A percentile compares a stretch with the other conserved stretches of the same genome.
Conservation (phyloP, 208 protist species). For the Plasmodiophora brassicae region DNA sequence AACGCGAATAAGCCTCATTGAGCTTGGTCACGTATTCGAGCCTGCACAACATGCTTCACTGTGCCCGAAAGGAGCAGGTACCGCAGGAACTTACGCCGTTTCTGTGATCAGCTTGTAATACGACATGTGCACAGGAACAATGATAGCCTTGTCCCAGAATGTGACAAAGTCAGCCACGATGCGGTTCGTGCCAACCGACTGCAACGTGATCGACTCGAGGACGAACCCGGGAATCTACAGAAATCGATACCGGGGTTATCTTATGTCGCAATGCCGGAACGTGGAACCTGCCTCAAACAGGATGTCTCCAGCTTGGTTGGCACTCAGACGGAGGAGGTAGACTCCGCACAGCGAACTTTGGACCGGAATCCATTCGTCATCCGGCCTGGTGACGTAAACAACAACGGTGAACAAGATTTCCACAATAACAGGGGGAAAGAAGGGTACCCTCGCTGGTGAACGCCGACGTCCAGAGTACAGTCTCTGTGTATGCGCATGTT, state of each 20-base stretch:
- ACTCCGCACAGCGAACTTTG: background rate
- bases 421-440: background rate
- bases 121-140: background rate
- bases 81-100: background rate
- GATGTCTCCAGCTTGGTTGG: background rate
- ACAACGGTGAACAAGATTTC: background rate
- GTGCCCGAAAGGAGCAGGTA: no score
- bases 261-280: background rate
- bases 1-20: no score
- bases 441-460: background rate
- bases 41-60: no score
- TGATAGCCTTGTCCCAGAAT: background rate
- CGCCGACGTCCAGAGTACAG: background rate
- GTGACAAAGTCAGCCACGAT: background rate
- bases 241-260: background rate
- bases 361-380: background rate
- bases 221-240: background rate
- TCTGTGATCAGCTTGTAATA: background rate
- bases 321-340: background rate
- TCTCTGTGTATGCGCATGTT: background rate
- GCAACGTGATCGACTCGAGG: background rate
- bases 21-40: no score
- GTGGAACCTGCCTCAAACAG: background rate
- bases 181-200: background rate
- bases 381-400: background rate